Evolutionary conservation across 192 early-diverging fungal species (phyloP).

Genomic region (Phlyctochytrium planicorne): DNA sequence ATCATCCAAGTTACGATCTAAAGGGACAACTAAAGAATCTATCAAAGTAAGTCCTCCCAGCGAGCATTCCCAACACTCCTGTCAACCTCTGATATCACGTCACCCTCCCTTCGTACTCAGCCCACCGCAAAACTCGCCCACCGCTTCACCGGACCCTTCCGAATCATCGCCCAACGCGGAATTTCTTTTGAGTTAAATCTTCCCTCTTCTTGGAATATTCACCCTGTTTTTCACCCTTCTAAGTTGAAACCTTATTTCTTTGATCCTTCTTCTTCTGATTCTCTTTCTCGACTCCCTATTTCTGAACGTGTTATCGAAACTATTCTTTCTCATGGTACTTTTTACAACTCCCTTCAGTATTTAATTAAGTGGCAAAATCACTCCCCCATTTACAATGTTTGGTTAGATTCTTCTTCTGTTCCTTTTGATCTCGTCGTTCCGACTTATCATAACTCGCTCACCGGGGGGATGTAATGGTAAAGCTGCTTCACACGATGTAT

Average conservation of each 20-base stretch:
- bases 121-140: conserved; percentile 17
- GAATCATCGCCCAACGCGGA: conserved; percentile 6
- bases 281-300: conserved; percentile 12
- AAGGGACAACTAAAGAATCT: too few species aligned
- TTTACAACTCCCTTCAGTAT: neutral
- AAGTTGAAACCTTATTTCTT: conserved; percentile 13
- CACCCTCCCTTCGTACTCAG: neutral
- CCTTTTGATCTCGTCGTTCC: neutral
- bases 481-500: neutral
- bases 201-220: conserved; percentile 12
- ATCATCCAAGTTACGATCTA: too few species aligned
- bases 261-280: conserved; percentile 20
- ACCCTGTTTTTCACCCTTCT: conserved; percentile 16
- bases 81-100: conserved; percentile 8
- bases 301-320: neutral
- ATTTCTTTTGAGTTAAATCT: conserved; percentile 10
- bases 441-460: neutral
- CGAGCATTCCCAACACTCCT: conserved; percentile 20
- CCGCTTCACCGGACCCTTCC: conserved; percentile 14
- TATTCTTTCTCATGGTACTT: neutral
- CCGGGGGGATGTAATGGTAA: neutral
- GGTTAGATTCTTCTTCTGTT: neutral
- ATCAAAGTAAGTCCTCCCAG: too few species aligned
- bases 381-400: conserved; percentile 46
- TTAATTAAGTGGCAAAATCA: neutral